Evolutionary conservation across 2,329 filamentous ascomycete species (phyloP), one percentile per base, ranked within the genome.

Genomic region (Xenoacremonium recifei): DNA sequence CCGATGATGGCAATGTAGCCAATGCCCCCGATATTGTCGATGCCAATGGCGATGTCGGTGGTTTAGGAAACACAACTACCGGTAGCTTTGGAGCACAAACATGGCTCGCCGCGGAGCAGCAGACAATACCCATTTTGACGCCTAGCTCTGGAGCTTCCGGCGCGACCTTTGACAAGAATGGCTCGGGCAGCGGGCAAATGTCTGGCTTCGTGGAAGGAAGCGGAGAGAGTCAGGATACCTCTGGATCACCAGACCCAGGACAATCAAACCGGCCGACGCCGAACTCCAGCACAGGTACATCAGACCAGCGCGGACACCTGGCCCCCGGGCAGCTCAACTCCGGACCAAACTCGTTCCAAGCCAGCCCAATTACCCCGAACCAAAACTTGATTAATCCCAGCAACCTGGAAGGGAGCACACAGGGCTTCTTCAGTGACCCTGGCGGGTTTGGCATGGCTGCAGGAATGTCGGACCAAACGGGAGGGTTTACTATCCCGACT

Each of bases 251-350:
- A 3, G 75, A 77, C 15, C 69, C 67, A 17, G 69, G 67, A 6
- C 65, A 65, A 35, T 80, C 78, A 3, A 77, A 71, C 46, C 66
- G 75, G n/a, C 77, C 72, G 17, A 83, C 80, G 10, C 80, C 80
- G 3, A 82, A 77, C 52, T 83, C 80, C 4, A 80, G 75, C 53
- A 57, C 51, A 42, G 51, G 47, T 30, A 48, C 52, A 17, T 62
- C 65, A 12, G 63, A 65, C 6, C 49, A 51, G 12, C 54, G 59
- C 21, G 58, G 41, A 37, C 61, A 50, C 47, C 48, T 57, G 20
- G 55, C 44, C 6, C 51, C 54, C 29, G 63, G 63, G 12, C 60
- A 62, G 12, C 55, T 68, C 43, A 61, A 56, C 17, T 70, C 75
- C 1, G 66, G 65, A 6, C 55, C 58, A 5, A 67, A 67, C 35